These are phyloP conservation scores for Pulicaria dysenterica DNA, from an alignment of 129 eudicot species.

Conservation along the genomic window DNA sequence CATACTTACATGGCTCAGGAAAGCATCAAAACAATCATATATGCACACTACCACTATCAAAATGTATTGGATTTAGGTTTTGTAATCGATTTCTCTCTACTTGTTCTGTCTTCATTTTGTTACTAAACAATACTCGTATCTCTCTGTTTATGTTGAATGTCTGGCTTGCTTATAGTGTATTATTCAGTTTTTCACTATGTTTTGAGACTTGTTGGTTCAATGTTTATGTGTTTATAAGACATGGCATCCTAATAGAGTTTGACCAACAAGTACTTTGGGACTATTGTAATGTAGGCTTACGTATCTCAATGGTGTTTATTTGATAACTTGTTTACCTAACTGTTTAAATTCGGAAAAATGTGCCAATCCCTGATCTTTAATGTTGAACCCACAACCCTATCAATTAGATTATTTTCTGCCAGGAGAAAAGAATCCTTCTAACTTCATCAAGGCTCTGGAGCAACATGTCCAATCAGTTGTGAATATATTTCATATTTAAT, in stretches of 20 bases:
- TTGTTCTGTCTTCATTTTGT: neutral
- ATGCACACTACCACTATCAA: neutral
- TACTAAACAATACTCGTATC: neutral
- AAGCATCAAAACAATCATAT: constrained; percentile 14
- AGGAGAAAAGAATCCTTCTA: neutral
- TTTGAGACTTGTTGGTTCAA: neutral
- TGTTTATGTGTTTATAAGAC: neutral
- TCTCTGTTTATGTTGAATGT: constrained; percentile 1
- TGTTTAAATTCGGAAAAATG: too few relatives aligned
- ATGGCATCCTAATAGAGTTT: constrained; percentile 12
- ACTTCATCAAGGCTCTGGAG: neutral
- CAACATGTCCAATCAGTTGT: neutral
- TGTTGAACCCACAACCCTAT: too few relatives aligned
- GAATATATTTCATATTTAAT: neutral
- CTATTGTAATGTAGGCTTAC: too few relatives aligned
- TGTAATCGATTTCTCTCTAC: neutral
- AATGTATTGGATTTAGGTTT: neutral
- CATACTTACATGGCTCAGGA: constrained; percentile 20
- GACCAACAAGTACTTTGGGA: neutral
- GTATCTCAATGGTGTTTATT: too few relatives aligned
- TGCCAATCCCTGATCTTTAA: too few relatives aligned
- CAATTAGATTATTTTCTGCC: too few relatives aligned
- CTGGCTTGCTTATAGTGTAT: neutral
- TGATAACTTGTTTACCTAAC: too few relatives aligned
- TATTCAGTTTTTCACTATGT: neutral